Evolutionary conservation across 1,284 basidiomycete species (phyloP).

Genomic region (Volvariella volvacea): DNA sequence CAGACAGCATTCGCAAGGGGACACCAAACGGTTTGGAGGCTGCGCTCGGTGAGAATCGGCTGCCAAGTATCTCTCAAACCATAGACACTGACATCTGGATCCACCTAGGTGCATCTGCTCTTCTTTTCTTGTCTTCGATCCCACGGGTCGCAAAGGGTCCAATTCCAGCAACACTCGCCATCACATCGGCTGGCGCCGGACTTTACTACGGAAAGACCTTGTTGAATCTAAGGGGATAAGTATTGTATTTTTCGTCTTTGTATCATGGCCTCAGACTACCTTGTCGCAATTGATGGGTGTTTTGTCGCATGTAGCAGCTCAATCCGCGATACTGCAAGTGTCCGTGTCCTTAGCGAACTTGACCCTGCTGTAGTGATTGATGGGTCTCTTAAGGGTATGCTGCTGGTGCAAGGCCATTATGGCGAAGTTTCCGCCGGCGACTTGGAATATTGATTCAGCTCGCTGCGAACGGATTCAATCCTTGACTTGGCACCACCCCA

Average conservation of each 20-base stretch:
- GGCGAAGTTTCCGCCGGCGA: too few species aligned
- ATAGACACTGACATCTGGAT: neutral
- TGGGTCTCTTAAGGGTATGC: too few species aligned
- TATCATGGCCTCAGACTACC: neutral
- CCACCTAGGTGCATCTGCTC: slow-evolving; percentile 61
- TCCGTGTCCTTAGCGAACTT: too few species aligned
- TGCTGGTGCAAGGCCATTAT: too few species aligned
- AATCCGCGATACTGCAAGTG: too few species aligned
- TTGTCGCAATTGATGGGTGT: too few species aligned
- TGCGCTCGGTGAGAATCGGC: slow-evolving; percentile 54
- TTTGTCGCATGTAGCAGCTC: too few species aligned
- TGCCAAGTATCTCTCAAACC: slow-evolving; percentile 2
- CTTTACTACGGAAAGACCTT: slow-evolving; percentile 69
- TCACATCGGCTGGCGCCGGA: slow-evolving; percentile 55
- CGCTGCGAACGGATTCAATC: too few species aligned
- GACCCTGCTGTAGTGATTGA: too few species aligned
- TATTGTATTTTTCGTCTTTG: neutral
- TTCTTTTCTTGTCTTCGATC: slow-evolving; percentile 73
- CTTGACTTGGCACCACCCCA: too few species aligned
- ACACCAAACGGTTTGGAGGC: slow-evolving; percentile 67
- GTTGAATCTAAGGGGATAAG: slow-evolving; percentile 35
- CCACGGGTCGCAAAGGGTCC: slow-evolving; percentile 75
- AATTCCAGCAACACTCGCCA: slow-evolving; percentile 61
- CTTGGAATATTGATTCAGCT: too few species aligned
- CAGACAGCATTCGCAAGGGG: slow-evolving; percentile 67